Conservation (phyloP, 305 asterid genomes). For the Lippia alba region DNA sequence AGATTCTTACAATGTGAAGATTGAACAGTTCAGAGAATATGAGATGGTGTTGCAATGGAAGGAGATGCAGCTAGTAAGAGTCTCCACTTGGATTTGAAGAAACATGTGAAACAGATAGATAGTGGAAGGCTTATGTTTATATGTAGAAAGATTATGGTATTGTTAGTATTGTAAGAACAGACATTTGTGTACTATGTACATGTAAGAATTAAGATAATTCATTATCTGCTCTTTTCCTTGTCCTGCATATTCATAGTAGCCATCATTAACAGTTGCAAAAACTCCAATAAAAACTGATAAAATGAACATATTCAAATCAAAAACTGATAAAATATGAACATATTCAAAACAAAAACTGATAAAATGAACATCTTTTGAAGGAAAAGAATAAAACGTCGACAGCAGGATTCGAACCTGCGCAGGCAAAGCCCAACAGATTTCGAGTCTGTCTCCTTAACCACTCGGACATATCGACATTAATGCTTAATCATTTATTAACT, state of each 20-base stretch:
- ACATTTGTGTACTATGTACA: background rate
- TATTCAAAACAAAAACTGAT: too few species aligned
- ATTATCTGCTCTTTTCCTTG: background rate
- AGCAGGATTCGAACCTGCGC: slow-evolving; percentile 99
- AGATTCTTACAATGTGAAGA: slow-evolving; percentile 43
- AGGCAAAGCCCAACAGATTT: slow-evolving; percentile 99
- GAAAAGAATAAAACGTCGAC: slow-evolving; percentile 59
- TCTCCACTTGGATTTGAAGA: slow-evolving; percentile 80
- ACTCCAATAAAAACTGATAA: too few species aligned
- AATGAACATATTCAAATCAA: too few species aligned
- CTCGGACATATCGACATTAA: slow-evolving; percentile 94
- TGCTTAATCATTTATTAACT: too few species aligned
- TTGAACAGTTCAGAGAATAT: slow-evolving; percentile 42
- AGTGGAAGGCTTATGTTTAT: background rate
- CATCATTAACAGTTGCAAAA: too few species aligned
- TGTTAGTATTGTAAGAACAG: slow-evolving; percentile 1
- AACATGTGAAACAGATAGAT: slow-evolving; percentile 38
- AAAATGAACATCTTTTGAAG: too few species aligned
- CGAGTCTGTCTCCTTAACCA: slow-evolving; percentile 99
- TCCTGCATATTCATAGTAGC: background rate
- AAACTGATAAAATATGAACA: too few species aligned
- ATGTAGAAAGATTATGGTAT: background rate
- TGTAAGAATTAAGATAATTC: background rate
- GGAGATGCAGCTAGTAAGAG: slow-evolving; percentile 59
- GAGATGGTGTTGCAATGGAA: slow-evolving; percentile 78